These are phyloP conservation scores for Senna tora DNA, from an alignment of 306 rosid genomes.

Conservation along the genomic window DNA sequence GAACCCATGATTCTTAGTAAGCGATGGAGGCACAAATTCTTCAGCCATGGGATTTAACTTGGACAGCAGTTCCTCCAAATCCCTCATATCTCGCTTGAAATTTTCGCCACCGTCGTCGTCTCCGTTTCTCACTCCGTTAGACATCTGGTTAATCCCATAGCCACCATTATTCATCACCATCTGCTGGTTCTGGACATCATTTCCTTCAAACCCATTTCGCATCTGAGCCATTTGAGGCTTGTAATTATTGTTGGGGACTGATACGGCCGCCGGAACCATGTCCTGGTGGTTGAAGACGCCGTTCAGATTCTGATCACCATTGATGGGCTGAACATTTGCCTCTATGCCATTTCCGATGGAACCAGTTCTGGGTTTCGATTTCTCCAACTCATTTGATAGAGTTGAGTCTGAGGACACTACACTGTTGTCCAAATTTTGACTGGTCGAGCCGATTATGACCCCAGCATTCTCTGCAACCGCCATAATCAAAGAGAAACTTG, in stretches of 20 bases:
- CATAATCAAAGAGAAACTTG: constrained; percentile 55
- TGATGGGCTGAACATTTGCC: constrained; percentile 48
- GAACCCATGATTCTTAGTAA: constrained; percentile 58
- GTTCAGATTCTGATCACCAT: constrained; percentile 56
- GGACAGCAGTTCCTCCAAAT: constrained; percentile 89
- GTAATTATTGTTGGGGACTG: constrained; percentile 55
- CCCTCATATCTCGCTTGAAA: constrained; percentile 82
- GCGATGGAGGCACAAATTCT: constrained; percentile 92
- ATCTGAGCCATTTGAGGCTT: constrained; percentile 64
- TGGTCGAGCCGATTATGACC: constrained; percentile 47
- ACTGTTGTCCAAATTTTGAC: constrained; percentile 61
- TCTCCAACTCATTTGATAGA: constrained; percentile 56
- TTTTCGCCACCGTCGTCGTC: constrained; percentile 56
- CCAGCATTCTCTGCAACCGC: constrained; percentile 92
- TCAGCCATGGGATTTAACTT: constrained; percentile 98
- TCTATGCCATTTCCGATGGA: constrained; percentile 43
- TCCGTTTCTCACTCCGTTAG: constrained; percentile 54
- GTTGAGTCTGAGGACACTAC: constrained; percentile 58
- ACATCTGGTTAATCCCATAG: constrained; percentile 50
- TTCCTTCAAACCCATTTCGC: constrained; percentile 62
- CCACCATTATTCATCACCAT: constrained; percentile 56
- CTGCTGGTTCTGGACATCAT: constrained; percentile 59
- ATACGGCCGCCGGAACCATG: constrained; percentile 38
- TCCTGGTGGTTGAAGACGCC: constrained; percentile 51
- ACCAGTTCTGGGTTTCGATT: constrained; percentile 60